Evolutionary conservation across 345 rosid genomes (phyloP), one percentile per base, ranked within the genome.

Genomic region (Salix brachista): DNA sequence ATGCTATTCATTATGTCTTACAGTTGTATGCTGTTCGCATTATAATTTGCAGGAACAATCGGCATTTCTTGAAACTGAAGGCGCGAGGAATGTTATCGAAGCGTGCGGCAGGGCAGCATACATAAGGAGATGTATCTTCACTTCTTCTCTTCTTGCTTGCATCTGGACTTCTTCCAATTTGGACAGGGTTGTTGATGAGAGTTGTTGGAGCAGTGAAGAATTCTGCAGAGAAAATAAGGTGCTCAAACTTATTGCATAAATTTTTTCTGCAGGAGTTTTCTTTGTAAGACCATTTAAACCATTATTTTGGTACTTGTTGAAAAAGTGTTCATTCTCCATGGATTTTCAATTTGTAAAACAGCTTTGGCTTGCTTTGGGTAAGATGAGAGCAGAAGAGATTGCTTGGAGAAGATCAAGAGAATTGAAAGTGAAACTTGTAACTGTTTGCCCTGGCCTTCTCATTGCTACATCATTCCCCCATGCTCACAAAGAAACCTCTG

Each of bases 361-460:
- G 88, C 75, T 83, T 16, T 85, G 88, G 88, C 70, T 81, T 54
- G 88, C 88, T 32, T 41, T 85, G 73, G 88, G 88, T 2, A 83
- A 81, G 78, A 79, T 81, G 9, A 26, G 16, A 75, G 88, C 88
- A 11, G 88, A 85, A 80, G 81, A 79, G 69, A 72, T 71, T 42
- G 84, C 85, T 34, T 85, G 88, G 88, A 71, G n/a, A 54, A 81
- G 74, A 74, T 80, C 88, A 23, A 79, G 50, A 42, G 88, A 85
- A 77, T 21, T 79, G 77, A 83, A 77, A 68, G 81, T 85, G 77
- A 83, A 79, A 8, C 80, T 85, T 5, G 83, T 79, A 3, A 83
- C 88, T 1, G 10, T 85, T 1, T 85, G 88, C 72, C 83, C 88
- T 67, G 86, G 69, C 23, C 84, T 85, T 76, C 84, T 85, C 64